Conservation (phyloP, 805 yeast genomes). For the Saccharomycopsis malanga region DNA sequence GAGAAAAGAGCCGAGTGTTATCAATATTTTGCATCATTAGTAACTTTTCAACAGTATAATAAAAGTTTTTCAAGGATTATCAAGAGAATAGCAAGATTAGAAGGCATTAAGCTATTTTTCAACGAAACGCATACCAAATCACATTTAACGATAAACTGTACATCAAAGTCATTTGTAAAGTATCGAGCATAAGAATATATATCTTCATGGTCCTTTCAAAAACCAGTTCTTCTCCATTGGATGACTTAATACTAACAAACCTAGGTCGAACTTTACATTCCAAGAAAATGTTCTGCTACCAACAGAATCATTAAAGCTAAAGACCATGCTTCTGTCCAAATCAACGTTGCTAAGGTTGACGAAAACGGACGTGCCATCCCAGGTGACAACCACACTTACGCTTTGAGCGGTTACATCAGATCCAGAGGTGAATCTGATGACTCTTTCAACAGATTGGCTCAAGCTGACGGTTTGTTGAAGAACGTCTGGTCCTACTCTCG, state of each 20-base stretch:
- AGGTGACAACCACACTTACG: conserved; percentile 89
- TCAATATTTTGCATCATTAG: no score
- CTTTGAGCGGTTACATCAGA: conserved; percentile 95
- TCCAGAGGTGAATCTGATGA: conserved; percentile 99
- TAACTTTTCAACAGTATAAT: no score
- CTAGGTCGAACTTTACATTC: conserved; percentile 99
- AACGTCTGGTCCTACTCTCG: conserved; percentile 95
- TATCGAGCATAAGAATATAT: not conserved
- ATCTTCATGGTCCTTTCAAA: no score
- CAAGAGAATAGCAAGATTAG: no score
- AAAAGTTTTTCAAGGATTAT: no score
- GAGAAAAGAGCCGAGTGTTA: no score
- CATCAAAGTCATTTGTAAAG: no score
- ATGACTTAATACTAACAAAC: not conserved
- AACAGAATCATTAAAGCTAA: conserved; percentile 99
- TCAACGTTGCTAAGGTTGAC: conserved; percentile 97
- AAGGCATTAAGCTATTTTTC: no score
- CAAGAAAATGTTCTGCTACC: conserved; percentile 99
- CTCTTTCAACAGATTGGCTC: conserved; percentile 98
- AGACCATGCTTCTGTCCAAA: conserved; percentile 99
- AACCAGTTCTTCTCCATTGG: no score
- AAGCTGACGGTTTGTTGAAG: conserved; percentile 95
- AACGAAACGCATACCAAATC: no score
- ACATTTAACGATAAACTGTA: no score
- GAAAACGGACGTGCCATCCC: conserved; percentile 92